Evolutionary conservation across 768 basidiomycete genomes (phyloP).

Genomic region (Boletus rubescentipes): DNA sequence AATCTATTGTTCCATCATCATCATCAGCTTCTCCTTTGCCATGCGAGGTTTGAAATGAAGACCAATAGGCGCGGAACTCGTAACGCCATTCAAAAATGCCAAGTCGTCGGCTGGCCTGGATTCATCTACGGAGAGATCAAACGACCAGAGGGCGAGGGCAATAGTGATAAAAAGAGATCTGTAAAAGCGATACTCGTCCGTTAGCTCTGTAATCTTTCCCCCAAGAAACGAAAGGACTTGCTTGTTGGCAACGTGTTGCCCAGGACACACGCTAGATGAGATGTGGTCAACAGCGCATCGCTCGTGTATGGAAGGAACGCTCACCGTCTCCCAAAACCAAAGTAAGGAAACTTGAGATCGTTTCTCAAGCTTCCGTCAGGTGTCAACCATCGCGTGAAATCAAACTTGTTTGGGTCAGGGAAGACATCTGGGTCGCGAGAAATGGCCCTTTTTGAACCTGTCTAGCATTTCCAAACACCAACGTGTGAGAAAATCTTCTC

Average conservation of each 20-base stretch:
- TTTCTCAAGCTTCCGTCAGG: constrained; percentile 33
- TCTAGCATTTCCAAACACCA: background rate
- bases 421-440: constrained; percentile 38
- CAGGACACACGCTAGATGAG: constrained; percentile 51
- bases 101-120: constrained; percentile 52
- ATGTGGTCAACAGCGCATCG: background rate
- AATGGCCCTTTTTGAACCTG: constrained; percentile 26
- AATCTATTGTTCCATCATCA: background rate
- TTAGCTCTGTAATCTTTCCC: background rate
- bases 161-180: constrained; percentile 63
- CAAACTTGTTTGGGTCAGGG: constrained; percentile 37
- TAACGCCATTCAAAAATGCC: constrained; percentile 42
- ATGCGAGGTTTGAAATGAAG: constrained; percentile 50
- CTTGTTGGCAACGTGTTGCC: constrained; percentile 51
- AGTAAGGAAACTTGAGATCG: constrained; percentile 48
- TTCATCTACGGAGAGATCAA: constrained; percentile 47
- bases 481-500: background rate
- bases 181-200: background rate
- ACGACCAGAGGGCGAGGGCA: constrained; percentile 60
- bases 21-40: constrained; percentile 3
- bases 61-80: constrained; percentile 44
- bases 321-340: constrained; percentile 48
- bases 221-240: constrained; percentile 14
- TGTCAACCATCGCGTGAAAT: constrained; percentile 34
- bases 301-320: background rate